These are phyloP conservation scores for Berkeleyomyces rouxiae DNA, from an alignment of 2,329 filamentous ascomycete species.

Conservation along the genomic window DNA sequence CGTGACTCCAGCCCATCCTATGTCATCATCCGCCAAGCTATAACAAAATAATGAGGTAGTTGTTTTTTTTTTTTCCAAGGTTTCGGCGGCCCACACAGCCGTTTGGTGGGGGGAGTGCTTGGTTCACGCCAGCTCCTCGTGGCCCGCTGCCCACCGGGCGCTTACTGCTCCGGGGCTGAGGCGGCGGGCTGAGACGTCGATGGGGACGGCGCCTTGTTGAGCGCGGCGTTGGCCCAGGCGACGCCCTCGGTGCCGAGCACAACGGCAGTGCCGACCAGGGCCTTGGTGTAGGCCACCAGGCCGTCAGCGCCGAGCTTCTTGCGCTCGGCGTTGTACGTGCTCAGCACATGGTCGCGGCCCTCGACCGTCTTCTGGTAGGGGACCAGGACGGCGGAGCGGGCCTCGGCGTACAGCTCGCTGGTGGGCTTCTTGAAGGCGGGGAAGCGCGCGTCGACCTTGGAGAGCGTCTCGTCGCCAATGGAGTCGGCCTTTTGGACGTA, in stretches of 20 bases:
- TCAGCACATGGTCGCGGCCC: conserved; percentile 43
- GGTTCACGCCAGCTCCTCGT: too few relatives aligned
- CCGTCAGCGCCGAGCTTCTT: conserved; percentile 49
- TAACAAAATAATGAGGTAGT: background rate
- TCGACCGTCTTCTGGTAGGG: conserved; percentile 46
- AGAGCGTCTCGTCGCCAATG: conserved; percentile 55
- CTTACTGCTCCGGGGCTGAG: background rate
- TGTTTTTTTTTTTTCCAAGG: background rate
- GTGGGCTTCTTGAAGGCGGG: conserved; percentile 63
- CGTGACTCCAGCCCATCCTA: conserved; percentile 1
- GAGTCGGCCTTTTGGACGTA: conserved; percentile 72
- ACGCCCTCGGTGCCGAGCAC: conserved; percentile 50
- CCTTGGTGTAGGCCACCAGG: conserved; percentile 52
- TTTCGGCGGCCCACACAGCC: background rate
- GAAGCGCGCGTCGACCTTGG: conserved; percentile 51
- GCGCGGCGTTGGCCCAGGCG: conserved; percentile 39
- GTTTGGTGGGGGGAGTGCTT: too few relatives aligned
- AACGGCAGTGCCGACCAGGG: conserved; percentile 48
- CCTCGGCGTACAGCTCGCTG: conserved; percentile 47
- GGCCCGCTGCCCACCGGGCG: too few relatives aligned
- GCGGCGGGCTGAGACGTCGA: background rate
- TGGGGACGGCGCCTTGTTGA: conserved; percentile 50
- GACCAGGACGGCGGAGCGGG: conserved; percentile 43
- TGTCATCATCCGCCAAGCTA: background rate
- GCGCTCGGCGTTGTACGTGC: conserved; percentile 39